Evolutionary conservation across 1,284 basidiomycete species (phyloP), one percentile per base, ranked within the genome.

Genomic region (Xanthoconium separans): DNA sequence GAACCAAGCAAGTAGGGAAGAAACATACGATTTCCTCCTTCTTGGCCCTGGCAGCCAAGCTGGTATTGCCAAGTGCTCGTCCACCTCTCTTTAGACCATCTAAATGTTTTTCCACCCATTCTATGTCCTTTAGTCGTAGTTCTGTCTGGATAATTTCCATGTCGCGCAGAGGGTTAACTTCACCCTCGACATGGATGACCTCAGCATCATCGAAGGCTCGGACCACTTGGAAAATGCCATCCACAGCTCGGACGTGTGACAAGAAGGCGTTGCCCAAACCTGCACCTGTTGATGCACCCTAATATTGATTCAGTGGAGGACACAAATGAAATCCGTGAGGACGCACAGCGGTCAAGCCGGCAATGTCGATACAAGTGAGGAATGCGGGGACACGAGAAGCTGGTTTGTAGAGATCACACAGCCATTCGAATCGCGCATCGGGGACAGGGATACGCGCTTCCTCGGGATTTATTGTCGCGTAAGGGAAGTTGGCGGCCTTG

Each of bases 151-250:
- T 99, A 69, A 98, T 98, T 62, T 93, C 88, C 96, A 99, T 98
- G 74, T 99, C 97, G 59, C 97, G 89, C 50, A 92, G 65, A 20
- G 97, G 97, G 75, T 99, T 82, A 55, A 99, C 95, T 62, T 99
- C 97, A 50, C 97, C 97, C 75, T 99, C 97, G 65, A 99, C 97
- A 75, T 99, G 97, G 63, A 93, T 98, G 70, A 99, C 95, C 70
- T 99, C 97, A 36, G 94, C 91, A 67, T 99, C 97, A 70, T 98
- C 96, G 70, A 99, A 99, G 8, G 95, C 95, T 64, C 97, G 92
- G 53, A 99, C 88, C 59, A 98, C 89, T 74, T 99, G 97, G 82
- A 99, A 99, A 72, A 99, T 99, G 69, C 97, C 97, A 71, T 99
- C 97, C 59, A 99, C 97, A 24, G 96, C 91, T 56, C 97, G 90